phyloP scores from a whole-genome alignment of 2,329 filamentous ascomycete genomes.

The Aspergillus japonicus region DNA sequence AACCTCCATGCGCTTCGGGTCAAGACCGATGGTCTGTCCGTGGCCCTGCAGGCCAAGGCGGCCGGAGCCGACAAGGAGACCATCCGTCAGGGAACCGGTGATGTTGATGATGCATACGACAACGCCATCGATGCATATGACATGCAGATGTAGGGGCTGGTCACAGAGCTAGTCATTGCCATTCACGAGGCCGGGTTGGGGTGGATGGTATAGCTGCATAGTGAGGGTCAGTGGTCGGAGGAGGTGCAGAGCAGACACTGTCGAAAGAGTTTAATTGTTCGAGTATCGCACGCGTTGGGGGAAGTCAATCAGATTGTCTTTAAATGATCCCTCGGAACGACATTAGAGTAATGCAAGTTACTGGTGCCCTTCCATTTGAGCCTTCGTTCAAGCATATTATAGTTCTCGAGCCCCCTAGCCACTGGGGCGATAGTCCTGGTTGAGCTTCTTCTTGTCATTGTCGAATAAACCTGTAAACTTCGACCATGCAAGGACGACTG shows the following conservation, averaged over 20 bases:
- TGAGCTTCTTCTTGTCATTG: too few species aligned
- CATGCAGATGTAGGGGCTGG: neutral
- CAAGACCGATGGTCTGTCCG: slow-evolving; percentile 1
- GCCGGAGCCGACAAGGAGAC: slow-evolving; percentile 1
- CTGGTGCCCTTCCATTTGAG: too few species aligned
- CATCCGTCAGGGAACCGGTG: slow-evolving; percentile 2
- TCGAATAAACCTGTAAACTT: too few species aligned
- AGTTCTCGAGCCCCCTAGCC: too few species aligned
- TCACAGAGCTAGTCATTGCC: neutral
- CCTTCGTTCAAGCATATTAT: too few species aligned
- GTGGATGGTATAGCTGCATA: neutral
- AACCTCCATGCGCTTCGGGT: neutral
- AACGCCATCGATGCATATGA: slow-evolving; percentile 7
- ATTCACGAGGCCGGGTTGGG: neutral
- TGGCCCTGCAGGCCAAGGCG: slow-evolving; percentile 1
- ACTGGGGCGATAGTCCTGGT: too few species aligned
- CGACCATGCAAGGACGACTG: too few species aligned
- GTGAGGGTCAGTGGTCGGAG: neutral
- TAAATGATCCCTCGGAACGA: too few species aligned
- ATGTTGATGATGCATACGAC: slow-evolving; percentile 12
- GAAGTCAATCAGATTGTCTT: too few species aligned
- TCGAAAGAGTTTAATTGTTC: neutral
- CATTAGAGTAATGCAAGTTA: too few species aligned
- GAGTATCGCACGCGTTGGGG: too few species aligned
- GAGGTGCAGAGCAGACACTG: neutral